Percentiles rank a stretch among this genome's conserved stretches.
phyloP scores from a whole-genome alignment of 352 stramenopile species.

The Peronospora tabacina region DNA sequence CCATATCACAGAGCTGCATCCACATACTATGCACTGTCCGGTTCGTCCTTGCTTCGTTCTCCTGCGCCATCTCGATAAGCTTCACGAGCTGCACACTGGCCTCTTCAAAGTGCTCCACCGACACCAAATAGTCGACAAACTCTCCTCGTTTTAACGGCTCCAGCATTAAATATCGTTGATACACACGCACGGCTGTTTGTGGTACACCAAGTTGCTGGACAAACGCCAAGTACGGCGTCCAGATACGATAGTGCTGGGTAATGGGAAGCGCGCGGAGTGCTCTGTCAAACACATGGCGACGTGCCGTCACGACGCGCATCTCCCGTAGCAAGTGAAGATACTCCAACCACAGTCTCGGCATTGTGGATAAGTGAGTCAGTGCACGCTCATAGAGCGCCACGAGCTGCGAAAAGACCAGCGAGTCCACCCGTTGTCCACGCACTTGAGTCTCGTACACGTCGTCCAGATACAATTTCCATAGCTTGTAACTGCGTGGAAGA shows the following conservation, averaged over 20 bases:
- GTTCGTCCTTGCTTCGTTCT: conserved; percentile 25
- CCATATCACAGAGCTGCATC: conserved; percentile 95
- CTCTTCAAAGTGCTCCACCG: conserved; percentile 66
- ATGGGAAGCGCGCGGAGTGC: conserved; percentile 93
- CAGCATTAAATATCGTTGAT: conserved; percentile 82
- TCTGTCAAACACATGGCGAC: conserved; percentile 90
- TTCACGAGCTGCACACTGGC: conserved; percentile 78
- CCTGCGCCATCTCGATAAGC: conserved; percentile 58
- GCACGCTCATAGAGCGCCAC: conserved; percentile 79
- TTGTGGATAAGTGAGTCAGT: conserved; percentile 90
- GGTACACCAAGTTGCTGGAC: conserved; percentile 70
- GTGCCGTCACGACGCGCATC: conserved; percentile 67
- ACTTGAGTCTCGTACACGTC: conserved; percentile 52
- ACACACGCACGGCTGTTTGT: conserved; percentile 79
- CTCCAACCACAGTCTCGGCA: conserved; percentile 95
- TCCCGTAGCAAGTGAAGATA: conserved; percentile 77
- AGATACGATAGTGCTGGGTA: conserved; percentile 96
- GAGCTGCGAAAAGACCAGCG: conserved; percentile 32
- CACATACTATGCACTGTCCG: conserved; percentile 92
- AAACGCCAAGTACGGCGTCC: conserved; percentile 89
- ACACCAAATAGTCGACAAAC: conserved; percentile 74
- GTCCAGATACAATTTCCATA: conserved; percentile 89
- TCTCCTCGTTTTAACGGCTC: conserved; percentile 64
- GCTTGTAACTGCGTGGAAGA: conserved; percentile 92
- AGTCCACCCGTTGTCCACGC: conserved; percentile 63